Evolutionary conservation across 2,329 filamentous ascomycete species (phyloP).

Genomic region (Fusarium liriodendri): DNA sequence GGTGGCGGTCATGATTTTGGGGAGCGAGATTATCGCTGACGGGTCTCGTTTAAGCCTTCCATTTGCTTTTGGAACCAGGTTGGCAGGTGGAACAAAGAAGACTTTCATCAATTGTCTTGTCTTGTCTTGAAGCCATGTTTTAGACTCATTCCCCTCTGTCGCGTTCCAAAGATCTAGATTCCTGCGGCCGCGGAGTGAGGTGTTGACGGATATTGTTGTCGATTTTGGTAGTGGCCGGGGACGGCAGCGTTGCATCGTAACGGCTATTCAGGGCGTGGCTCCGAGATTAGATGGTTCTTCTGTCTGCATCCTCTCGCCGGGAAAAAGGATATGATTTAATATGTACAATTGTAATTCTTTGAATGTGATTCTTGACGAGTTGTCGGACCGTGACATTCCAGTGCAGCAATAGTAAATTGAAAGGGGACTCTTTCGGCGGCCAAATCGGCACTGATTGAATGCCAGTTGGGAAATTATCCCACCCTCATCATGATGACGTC

Average conservation of each 20-base stretch:
- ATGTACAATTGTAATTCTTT: background rate
- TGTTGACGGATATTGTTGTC: background rate
- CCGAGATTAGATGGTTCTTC: conserved; percentile 30
- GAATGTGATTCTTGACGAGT: background rate
- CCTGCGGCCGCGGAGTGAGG: background rate
- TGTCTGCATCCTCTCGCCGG: background rate
- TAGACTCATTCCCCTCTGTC: background rate
- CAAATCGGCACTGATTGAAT: conserved; percentile 14
- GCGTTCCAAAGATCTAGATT: background rate
- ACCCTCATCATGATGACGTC: conserved; percentile 34
- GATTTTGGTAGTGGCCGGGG: background rate
- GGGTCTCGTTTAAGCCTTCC: background rate
- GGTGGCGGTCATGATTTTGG: background rate
- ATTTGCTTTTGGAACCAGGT: background rate
- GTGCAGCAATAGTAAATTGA: conserved; percentile 13
- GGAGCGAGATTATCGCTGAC: conserved; percentile 5
- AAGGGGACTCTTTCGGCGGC: background rate
- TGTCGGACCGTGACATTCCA: conserved; percentile 27
- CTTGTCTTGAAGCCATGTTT: background rate
- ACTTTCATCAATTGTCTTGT: background rate
- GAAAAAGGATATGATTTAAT: background rate
- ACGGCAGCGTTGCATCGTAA: conserved; percentile 19
- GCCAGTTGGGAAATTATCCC: conserved; percentile 18
- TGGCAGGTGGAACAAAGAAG: background rate
- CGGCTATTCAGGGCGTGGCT: conserved; percentile 24